Evolutionary conservation across 768 basidiomycete species (phyloP).

Genomic region (Gautieria morchelliformis): DNA sequence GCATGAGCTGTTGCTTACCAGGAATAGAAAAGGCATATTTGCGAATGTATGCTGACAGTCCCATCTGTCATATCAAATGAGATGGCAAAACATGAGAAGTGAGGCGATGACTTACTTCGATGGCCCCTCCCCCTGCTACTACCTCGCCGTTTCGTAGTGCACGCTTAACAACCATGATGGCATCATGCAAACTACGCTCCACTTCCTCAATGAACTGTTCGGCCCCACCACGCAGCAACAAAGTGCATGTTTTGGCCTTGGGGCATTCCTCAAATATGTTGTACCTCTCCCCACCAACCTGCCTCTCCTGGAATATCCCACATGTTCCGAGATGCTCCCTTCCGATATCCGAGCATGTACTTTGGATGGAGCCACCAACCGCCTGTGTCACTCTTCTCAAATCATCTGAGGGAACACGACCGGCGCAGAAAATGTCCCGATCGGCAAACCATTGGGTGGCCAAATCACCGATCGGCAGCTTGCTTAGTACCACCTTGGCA

Average conservation of each 20-base stretch:
- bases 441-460: constrained; percentile 99
- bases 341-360: constrained; percentile 87
- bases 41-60: constrained; percentile 88
- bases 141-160: constrained; percentile 93
- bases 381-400: constrained; percentile 92
- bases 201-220: constrained; percentile 99
- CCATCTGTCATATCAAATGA: constrained; percentile 56
- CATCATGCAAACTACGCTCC: constrained; percentile 93
- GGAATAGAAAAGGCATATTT: constrained; percentile 87
- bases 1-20: constrained; percentile 89
- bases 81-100: not conserved
- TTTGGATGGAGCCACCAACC: constrained; percentile 89
- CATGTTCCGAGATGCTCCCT: constrained; percentile 92
- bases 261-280: constrained; percentile 92
- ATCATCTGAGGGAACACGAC: constrained; percentile 85
- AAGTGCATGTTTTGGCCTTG: constrained; percentile 90
- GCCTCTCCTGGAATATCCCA: constrained; percentile 83
- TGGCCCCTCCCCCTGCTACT: constrained; percentile 95
- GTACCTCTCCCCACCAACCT: constrained; percentile 94
- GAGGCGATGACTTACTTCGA: constrained; percentile 53
- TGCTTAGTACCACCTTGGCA: constrained; percentile 94
- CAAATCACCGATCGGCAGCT: constrained; percentile 95
- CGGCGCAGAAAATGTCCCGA: constrained; percentile 97
- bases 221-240: constrained; percentile 90
- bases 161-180: constrained; percentile 99